Conservation (phyloP, 148 eudicot species). For the Vaccinium corymbosum region DNA sequence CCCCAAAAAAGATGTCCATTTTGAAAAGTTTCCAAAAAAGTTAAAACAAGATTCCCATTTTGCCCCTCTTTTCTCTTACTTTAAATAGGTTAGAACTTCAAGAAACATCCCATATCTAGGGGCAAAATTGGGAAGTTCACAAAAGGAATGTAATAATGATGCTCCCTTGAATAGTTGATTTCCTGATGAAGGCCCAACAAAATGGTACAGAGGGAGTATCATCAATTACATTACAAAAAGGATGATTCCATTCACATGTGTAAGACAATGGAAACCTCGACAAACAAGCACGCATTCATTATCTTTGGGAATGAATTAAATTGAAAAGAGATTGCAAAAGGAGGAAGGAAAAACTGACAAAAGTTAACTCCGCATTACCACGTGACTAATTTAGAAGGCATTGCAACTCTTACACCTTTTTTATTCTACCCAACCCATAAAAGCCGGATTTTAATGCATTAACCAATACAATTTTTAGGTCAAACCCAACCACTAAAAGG, state of each 20-base stretch:
- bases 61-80: too few species aligned
- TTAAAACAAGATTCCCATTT: too few species aligned
- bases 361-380: not conserved
- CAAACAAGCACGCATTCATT: not conserved
- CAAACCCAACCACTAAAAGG: not conserved
- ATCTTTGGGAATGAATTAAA: not conserved
- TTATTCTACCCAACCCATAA: not conserved
- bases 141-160: too few species aligned
- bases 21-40: too few species aligned
- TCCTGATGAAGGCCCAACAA: too few species aligned
- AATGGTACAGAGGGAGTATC: not conserved
- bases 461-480: too few species aligned
- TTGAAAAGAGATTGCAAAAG: not conserved
- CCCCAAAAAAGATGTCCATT: too few species aligned
- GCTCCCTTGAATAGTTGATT: too few species aligned
- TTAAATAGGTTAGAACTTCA: too few species aligned
- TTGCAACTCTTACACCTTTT: not conserved
- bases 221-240: not conserved
- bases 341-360: not conserved
- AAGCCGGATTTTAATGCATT: not conserved
- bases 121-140: too few species aligned
- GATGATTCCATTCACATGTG: not conserved
- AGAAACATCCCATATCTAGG: too few species aligned
- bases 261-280: not conserved
- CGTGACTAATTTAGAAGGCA: not conserved